Conservation (phyloP, 208 protist species). For the Trypanosoma brucei region DNA sequence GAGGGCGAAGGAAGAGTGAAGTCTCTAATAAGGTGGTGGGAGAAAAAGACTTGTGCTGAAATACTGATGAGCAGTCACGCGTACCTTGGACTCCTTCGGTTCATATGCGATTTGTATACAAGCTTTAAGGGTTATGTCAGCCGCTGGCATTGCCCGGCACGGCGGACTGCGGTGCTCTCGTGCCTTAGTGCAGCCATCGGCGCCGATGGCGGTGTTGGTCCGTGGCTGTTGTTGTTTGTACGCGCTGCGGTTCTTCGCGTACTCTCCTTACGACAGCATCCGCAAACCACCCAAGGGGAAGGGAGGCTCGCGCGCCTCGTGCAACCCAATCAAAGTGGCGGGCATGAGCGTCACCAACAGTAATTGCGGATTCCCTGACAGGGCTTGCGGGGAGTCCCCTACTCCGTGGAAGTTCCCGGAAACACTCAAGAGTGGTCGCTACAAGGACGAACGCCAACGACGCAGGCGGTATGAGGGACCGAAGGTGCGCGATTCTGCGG, state of each 20-base stretch:
- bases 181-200: not conserved
- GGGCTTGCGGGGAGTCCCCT: not conserved
- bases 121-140: too few species aligned
- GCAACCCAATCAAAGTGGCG: not conserved
- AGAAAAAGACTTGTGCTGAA: too few species aligned
- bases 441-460: constrained; percentile 53
- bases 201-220: not conserved
- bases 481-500: constrained; percentile 15
- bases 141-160: not conserved
- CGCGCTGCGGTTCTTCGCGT: constrained; percentile 13
- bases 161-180: not conserved
- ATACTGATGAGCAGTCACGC: too few species aligned
- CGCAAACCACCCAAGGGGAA: constrained; percentile 17
- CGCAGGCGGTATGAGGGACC: constrained; percentile 43
- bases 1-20: too few species aligned
- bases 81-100: too few species aligned
- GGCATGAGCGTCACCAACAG: too few species aligned
- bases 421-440: constrained; percentile 76
- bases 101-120: too few species aligned
- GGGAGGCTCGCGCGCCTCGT: not conserved
- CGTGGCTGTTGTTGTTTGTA: not conserved
- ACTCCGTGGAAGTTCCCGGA: constrained; percentile 44
- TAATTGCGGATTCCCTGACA: too few species aligned
- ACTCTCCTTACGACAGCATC: constrained; percentile 26
- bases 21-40: too few species aligned